Evolutionary conservation across 1,284 basidiomycete genomes (phyloP), one percentile per base, ranked within the genome.

Genomic region (Macrocystidia cucumis): DNA sequence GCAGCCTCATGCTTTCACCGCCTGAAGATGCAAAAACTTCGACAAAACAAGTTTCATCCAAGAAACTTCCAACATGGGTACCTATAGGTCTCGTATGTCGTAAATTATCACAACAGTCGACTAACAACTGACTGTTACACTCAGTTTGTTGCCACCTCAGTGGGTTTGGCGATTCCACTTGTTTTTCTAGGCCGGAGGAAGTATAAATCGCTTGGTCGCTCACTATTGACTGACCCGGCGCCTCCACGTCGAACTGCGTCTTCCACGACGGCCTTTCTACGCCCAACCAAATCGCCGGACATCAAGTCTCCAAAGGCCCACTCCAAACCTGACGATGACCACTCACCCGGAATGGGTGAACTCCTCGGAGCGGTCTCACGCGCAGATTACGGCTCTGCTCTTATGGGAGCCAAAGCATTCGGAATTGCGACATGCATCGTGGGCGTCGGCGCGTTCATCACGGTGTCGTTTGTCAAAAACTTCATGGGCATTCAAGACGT

Each of bases 391-490:
- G 58, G 52, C 33, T 60, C 57, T 3, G 59, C 54, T 0, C 22
- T 63, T 9, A 51, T 57, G 29, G 59, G 59, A 2, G 54, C 49
- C 4, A 65, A 65, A 37, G 65, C 65, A 0, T 59, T 67, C 29
- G 56, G 50, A 2, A 60, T 67, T 20, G 62, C 65, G 1, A 66
- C 65, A 1, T 43, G 55, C 13, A 41, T 65, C 5, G 65, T 67
- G 3, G 47, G 56, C 0, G 44, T 56, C 9, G 53, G 59, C 12
- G 61, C 52, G 1, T 43, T 51, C 1, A 45, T 42, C 3, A 34
- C 57, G 7, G 42, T 56, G 2, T 47, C 47, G 39, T 47, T 51
- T 8, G 55, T 65, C 13, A 61, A 62, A 43, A 45, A 44, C 3
- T 19, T 45, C 7, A 50, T 64, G 42, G 62, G 59, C 22, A 54